Evolutionary conservation across 345 rosid species (phyloP).

Genomic region (Turnera subulata): DNA sequence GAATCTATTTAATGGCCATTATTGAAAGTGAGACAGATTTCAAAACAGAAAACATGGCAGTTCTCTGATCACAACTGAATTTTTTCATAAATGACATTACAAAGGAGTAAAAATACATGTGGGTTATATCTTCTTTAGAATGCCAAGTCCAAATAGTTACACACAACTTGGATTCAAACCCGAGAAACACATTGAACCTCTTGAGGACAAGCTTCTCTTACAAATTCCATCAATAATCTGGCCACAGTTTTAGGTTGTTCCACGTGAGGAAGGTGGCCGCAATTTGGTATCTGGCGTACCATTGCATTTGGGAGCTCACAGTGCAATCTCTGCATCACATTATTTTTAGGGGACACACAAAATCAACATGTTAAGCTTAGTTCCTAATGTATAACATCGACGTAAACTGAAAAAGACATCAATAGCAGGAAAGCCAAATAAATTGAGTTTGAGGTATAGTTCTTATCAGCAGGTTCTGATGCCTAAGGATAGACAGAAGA

Average conservation of each 20-base stretch:
- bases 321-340: constrained; percentile 57
- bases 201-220: constrained; percentile 36
- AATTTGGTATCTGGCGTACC: constrained; percentile 63
- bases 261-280: constrained; percentile 90
- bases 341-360: not conserved
- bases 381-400: not conserved
- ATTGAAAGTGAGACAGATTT: too few species aligned
- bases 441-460: not conserved
- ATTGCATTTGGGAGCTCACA: constrained; percentile 60
- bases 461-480: not conserved
- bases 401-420: not conserved
- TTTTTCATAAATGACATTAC: too few species aligned
- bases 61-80: too few species aligned
- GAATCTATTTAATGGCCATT: too few species aligned
- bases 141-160: too few species aligned
- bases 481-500: not conserved
- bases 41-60: too few species aligned
- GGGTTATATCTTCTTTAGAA: too few species aligned
- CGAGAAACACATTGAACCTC: constrained; percentile 28
- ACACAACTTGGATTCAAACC: constrained; percentile 6
- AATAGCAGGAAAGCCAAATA: not conserved
- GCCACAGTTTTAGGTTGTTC: constrained; percentile 60
- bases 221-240: constrained; percentile 57
- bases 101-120: too few species aligned
- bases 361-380: not conserved